A percentile compares a stretch with the other conserved stretches of the same genome.
phyloP scores from a whole-genome alignment of 768 basidiomycete species.

The Lyophyllum decastes region DNA sequence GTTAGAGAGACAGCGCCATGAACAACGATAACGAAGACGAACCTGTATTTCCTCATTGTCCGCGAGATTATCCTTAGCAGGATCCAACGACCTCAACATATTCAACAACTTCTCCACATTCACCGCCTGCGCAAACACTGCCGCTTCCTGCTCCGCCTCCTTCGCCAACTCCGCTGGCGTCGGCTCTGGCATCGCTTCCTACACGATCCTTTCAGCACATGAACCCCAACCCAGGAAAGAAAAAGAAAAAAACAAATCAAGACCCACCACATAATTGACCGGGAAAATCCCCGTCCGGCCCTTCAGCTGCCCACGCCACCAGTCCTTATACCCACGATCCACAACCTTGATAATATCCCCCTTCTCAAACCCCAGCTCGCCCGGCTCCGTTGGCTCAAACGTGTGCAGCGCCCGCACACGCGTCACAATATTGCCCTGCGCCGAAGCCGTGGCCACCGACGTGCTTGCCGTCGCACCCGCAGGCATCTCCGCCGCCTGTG shows the following conservation, averaged over 20 bases:
- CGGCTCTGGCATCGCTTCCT: slow-evolving; percentile 88
- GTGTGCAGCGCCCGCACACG: slow-evolving; percentile 88
- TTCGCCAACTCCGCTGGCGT: slow-evolving; percentile 71
- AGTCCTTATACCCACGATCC: slow-evolving; percentile 91
- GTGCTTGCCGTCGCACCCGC: no score
- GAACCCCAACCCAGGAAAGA: neutral
- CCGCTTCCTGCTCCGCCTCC: slow-evolving; percentile 86
- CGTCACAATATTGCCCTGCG: slow-evolving; percentile 53
- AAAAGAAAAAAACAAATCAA: slow-evolving; percentile 2
- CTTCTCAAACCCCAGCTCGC: slow-evolving; percentile 88
- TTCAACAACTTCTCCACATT: slow-evolving; percentile 80
- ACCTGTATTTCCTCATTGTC: slow-evolving; percentile 92
- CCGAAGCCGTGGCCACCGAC: slow-evolving; percentile 9
- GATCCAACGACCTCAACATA: slow-evolving; percentile 74
- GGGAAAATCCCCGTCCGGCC: slow-evolving; percentile 95
- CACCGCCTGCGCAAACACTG: slow-evolving; percentile 84
- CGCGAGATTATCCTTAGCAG: slow-evolving; percentile 78
- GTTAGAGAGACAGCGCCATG: neutral
- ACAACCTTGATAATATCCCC: slow-evolving; percentile 96
- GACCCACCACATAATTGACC: slow-evolving; percentile 81
- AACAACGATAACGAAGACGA: slow-evolving; percentile 17
- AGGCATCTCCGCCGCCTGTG: no score
- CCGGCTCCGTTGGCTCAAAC: slow-evolving; percentile 84
- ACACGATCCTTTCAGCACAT: neutral
- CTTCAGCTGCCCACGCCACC: slow-evolving; percentile 94